Conservation (phyloP, 768 basidiomycete genomes). For the Termitomyces sp. region DNA sequence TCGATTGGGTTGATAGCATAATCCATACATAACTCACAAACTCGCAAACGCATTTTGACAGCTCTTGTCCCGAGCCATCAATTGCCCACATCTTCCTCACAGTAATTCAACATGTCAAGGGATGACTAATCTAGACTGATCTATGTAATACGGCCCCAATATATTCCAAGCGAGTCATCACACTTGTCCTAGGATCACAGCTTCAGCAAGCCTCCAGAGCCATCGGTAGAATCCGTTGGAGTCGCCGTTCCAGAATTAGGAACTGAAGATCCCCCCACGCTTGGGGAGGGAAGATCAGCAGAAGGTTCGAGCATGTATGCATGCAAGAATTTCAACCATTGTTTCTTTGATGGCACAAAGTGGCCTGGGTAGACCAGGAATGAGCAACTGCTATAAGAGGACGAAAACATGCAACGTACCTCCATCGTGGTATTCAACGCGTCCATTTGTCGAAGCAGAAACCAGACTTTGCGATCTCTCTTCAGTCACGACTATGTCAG, state of each 20-base stretch:
- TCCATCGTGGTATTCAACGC: conserved; percentile 76
- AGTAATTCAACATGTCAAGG: neutral
- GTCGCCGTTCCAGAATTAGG: conserved; percentile 45
- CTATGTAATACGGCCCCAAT: neutral
- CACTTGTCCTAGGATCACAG: neutral
- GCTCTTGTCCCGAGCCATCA: neutral
- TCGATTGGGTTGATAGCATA: neutral
- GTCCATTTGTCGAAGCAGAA: conserved; percentile 44
- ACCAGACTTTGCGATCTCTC: conserved; percentile 62
- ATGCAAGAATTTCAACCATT: conserved; percentile 72
- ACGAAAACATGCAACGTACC: conserved; percentile 41
- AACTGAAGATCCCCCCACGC: conserved; percentile 22
- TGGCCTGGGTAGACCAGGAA: conserved; percentile 46
- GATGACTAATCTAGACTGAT: neutral
- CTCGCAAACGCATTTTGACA: neutral
- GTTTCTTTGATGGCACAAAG: conserved; percentile 74
- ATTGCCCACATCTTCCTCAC: neutral
- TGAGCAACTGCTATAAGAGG: neutral
- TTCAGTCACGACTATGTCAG: conserved; percentile 67
- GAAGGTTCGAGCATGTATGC: conserved; percentile 56
- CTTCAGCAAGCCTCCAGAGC: conserved; percentile 20
- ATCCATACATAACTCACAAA: neutral
- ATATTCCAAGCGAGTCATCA: neutral
- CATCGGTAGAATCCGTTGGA: conserved; percentile 25
- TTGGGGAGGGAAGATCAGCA: conserved; percentile 42